phyloP scores from a whole-genome alignment of 148 eudicot genomes.

The Selenicereus undatus region DNA sequence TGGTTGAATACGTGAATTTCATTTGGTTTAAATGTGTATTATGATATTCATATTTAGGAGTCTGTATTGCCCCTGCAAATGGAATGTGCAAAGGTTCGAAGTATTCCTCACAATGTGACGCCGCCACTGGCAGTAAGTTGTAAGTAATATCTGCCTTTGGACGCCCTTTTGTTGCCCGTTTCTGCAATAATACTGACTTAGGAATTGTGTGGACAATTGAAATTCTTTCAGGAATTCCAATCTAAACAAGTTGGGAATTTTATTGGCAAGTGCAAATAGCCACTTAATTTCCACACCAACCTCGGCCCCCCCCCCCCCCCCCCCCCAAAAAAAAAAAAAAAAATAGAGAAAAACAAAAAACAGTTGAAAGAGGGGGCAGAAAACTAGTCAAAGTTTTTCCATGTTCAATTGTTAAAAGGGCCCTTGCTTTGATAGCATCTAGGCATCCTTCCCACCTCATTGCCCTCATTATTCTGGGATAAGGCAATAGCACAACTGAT shows the following conservation, averaged over 20 bases:
- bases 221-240: neutral
- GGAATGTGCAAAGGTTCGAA: slow-evolving; percentile 79
- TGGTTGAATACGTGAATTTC: neutral
- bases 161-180: neutral
- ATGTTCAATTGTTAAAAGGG: neutral
- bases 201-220: neutral
- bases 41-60: slow-evolving; percentile 40
- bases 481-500: neutral
- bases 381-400: neutral
- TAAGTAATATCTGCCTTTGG: slow-evolving; percentile 39
- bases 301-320: neutral
- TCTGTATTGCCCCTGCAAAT: slow-evolving; percentile 46
- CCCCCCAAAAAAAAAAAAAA: neutral
- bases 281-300: neutral
- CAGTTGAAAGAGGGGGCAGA: neutral
- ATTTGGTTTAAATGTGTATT: neutral
- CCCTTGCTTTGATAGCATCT: neutral
- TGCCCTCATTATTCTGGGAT: neutral
- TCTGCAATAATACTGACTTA: neutral
- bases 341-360: no score
- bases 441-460: neutral
- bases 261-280: neutral
- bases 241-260: neutral
- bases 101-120: slow-evolving; percentile 65
- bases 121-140: slow-evolving; percentile 94